A percentile compares a stretch with the other conserved stretches of the same genome.
These are phyloP conservation scores for Oemleria cerasiformis DNA, from an alignment of 306 rosid species.

Conservation along the genomic window DNA sequence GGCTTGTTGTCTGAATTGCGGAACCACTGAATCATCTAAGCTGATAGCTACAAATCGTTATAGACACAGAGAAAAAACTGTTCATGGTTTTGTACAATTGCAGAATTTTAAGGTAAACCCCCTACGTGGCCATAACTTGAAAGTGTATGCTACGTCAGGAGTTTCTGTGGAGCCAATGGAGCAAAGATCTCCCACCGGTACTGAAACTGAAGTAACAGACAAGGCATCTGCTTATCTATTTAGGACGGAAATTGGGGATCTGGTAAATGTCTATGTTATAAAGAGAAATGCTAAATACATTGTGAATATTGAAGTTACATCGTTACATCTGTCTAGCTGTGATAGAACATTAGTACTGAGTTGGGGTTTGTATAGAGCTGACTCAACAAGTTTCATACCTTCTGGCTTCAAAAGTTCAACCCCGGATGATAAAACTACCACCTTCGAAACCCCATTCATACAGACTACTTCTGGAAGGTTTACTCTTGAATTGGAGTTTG, in stretches of 20 bases:
- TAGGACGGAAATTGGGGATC: constrained; percentile 68
- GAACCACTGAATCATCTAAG: constrained; percentile 25
- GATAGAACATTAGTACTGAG: constrained; percentile 40
- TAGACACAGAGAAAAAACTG: constrained; percentile 20
- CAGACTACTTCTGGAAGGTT: constrained; percentile 36
- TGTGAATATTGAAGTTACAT: constrained; percentile 57
- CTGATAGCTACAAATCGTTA: constrained; percentile 27
- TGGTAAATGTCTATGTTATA: constrained; percentile 60
- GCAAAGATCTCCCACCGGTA: constrained; percentile 24
- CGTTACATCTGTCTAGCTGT: constrained; percentile 26
- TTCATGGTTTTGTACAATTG: constrained; percentile 28
- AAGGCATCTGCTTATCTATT: constrained; percentile 55
- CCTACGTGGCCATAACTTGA: constrained; percentile 27
- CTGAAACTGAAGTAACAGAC: constrained; percentile 31
- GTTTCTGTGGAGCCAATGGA: constrained; percentile 42
- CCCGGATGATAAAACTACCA: constrained; percentile 24
- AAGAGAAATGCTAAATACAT: constrained; percentile 44
- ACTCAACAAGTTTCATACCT: constrained; percentile 43
- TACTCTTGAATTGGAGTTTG: constrained; percentile 62
- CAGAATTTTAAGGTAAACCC: constrained; percentile 12
- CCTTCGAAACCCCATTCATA: constrained; percentile 38
- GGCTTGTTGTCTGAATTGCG: constrained; percentile 22
- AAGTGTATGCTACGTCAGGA: constrained; percentile 40
- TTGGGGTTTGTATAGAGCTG: constrained; percentile 70
- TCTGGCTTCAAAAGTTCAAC: constrained; percentile 25